phyloP scores from a whole-genome alignment of 2,329 filamentous ascomycete species.

The Cercospora canescens region DNA sequence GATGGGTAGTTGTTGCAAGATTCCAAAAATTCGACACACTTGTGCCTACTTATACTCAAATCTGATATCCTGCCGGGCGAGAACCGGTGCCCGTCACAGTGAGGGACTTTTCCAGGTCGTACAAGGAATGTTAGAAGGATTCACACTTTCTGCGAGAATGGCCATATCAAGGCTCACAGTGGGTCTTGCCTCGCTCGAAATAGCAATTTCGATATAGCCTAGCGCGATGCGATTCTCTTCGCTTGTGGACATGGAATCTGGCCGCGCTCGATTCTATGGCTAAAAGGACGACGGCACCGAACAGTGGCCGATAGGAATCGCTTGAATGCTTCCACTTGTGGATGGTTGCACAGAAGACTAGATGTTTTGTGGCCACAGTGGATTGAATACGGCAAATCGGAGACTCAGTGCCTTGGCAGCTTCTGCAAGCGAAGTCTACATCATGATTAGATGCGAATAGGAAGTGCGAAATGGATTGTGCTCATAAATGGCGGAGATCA shows the following conservation, averaged over 20 bases:
- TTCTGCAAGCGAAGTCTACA: background rate
- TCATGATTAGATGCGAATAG: background rate
- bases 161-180: background rate
- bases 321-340: background rate
- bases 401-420: background rate
- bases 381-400: background rate
- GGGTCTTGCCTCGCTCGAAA: slow-evolving; percentile 7
- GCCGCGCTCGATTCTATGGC: background rate
- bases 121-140: slow-evolving; percentile 8
- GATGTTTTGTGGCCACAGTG: background rate
- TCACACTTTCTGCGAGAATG: background rate
- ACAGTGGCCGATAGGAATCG: background rate
- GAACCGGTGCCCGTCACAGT: background rate
- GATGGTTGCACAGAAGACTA: background rate
- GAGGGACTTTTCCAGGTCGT: background rate
- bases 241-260: background rate
- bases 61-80: background rate
- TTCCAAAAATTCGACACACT: background rate
- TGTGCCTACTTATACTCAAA: background rate
- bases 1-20: background rate
- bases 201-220: slow-evolving; percentile 6
- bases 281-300: background rate
- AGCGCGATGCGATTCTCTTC: slow-evolving; percentile 5
- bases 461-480: background rate
- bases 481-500: no score